Conservation (phyloP, 108 stramenopile species). For the Cyclotella atomus region DNA sequence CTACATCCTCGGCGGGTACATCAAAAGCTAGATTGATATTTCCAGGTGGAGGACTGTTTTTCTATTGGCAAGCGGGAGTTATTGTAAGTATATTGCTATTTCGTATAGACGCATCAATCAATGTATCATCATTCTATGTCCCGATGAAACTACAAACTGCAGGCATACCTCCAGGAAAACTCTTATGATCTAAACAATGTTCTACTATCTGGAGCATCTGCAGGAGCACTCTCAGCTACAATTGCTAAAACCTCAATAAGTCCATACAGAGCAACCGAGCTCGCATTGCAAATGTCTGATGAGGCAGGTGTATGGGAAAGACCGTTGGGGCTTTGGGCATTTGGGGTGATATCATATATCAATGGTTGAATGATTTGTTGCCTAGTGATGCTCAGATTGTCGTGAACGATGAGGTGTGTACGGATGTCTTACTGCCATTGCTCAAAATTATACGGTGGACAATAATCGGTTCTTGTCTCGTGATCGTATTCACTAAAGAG, state of each 20-base stretch:
- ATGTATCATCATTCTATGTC: background rate
- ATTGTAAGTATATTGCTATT: constrained; percentile 46
- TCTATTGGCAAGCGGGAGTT: constrained; percentile 93
- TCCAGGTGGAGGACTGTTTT: constrained; percentile 90
- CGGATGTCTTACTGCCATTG: background rate
- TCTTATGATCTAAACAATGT: constrained; percentile 57
- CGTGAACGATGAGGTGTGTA: constrained; percentile 46
- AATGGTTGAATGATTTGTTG: constrained; percentile 83
- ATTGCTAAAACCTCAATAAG: constrained; percentile 73
- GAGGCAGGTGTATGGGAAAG: constrained; percentile 87
- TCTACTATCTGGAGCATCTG: constrained; percentile 80
- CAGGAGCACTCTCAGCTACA: constrained; percentile 87
- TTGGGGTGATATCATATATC: constrained; percentile 85
- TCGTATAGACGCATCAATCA: too few species aligned
- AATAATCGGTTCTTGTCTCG: background rate
- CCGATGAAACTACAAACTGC: background rate
- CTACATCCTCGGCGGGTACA: too few species aligned
- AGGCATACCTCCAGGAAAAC: constrained; percentile 65
- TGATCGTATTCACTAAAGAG: constrained; percentile 33
- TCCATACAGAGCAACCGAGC: constrained; percentile 77
- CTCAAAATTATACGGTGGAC: background rate
- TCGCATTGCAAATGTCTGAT: constrained; percentile 74
- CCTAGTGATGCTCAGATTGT: constrained; percentile 65
- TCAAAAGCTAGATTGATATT: constrained; percentile 53
- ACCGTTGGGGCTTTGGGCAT: constrained; percentile 83